Conservation (phyloP, 345 rosid genomes). For the Citrus cavaleriei region DNA sequence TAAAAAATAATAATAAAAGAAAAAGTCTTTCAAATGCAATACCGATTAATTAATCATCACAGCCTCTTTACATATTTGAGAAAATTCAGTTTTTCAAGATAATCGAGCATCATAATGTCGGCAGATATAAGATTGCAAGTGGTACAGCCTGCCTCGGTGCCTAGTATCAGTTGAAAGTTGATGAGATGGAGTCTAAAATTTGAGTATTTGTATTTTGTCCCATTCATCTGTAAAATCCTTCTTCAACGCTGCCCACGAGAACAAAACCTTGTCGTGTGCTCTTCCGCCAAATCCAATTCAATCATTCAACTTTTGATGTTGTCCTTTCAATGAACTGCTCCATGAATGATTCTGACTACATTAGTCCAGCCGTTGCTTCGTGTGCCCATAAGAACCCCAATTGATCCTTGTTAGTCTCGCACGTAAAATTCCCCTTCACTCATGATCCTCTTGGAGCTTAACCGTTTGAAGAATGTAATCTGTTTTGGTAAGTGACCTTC, state of each 20-base stretch:
- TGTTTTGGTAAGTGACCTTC: slow-evolving; percentile 9
- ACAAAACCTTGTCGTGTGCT: neutral
- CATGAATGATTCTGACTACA: neutral
- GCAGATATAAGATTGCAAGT: neutral
- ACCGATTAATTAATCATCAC: neutral
- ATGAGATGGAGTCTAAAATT: neutral
- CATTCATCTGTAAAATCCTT: neutral
- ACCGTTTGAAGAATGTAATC: slow-evolving; percentile 26
- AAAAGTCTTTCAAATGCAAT: too few relatives aligned
- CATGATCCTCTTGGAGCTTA: neutral
- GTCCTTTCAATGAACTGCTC: neutral
- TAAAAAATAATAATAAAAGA: too few relatives aligned
- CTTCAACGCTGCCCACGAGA: neutral
- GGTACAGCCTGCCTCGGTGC: neutral
- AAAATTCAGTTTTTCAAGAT: too few relatives aligned
- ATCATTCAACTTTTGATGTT: neutral
- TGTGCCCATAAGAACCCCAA: neutral
- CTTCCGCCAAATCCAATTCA: neutral
- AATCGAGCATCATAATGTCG: neutral
- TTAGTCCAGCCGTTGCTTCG: neutral
- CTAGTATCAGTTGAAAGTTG: neutral
- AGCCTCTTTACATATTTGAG: neutral
- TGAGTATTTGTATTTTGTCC: neutral
- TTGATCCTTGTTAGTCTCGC: neutral
- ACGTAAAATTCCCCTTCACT: neutral